Base-by-base conservation (phyloP, 371 early-diverging fungal species). In the Astathelohania contejeani region DNA sequence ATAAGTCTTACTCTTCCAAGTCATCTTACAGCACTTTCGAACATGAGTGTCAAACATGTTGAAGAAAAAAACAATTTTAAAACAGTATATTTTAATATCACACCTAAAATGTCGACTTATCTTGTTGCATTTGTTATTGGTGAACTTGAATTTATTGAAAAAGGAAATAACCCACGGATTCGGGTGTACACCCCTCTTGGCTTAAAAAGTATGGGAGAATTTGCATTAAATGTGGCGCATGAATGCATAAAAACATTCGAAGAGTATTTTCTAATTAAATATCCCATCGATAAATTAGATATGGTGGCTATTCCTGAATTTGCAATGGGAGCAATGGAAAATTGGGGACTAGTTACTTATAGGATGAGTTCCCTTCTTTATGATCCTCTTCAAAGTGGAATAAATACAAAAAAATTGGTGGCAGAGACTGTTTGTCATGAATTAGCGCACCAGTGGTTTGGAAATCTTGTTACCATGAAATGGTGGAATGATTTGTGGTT, bases 401-500 rank as follows among this genome's bases (percentile, higher is more conserved):
- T 79, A 39, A 70, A 64, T 10, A 66, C 77, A 42, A 86, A 83
- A 76, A 76, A 86, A 67, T 69, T 76, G 35, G 78, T 86, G 37
- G 87, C 87, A 0, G 82, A 82, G 49, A 81, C 82, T 24, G 84
- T 89, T 1, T 80, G 82, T 45, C 93, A 90, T 70, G 92, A 92
- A 77, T 76, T 90, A 18, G 89, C 87, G 2, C 90, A 88, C 72
- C 88, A 88, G 78, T 88, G 88, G 78, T 90, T 92, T 72, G 93
- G 93, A 20, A 89, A 92, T 72, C 71, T 89, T 46, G 90, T 87
- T n/a, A 87, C 87, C n/a, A 82, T 70, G 64, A 70, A 75, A 58
- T 87, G 84, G 87, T 90, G 88, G 90, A 76, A 78, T 55, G 83
- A 88, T 58, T 77, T 91, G 29, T 91, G 89, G 88, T 78, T 92